phyloP scores from a whole-genome alignment of 805 yeast species.

The Zygosaccharomyces pseudorouxii region DNA sequence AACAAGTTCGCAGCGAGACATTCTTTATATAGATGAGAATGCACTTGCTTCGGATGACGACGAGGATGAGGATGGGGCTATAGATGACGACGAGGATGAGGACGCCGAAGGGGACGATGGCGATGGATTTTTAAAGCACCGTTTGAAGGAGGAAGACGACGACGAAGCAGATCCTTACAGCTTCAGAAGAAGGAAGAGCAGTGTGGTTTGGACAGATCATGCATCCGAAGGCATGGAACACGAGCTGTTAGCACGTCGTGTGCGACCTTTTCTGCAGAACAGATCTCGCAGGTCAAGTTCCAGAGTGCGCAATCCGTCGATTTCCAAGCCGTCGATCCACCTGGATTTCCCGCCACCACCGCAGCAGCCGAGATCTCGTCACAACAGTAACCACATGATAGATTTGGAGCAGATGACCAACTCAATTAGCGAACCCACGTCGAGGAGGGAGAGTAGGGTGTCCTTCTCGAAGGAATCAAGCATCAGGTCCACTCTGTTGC shows the following conservation, averaged over 20 bases:
- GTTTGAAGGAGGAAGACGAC: constrained; percentile 2
- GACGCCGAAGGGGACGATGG: constrained; percentile 33
- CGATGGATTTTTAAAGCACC: background rate
- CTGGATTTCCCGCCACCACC: constrained; percentile 12
- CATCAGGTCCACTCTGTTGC: constrained; percentile 28
- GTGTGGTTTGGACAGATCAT: constrained; percentile 27
- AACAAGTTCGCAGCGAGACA: constrained; percentile 19
- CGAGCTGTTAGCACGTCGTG: constrained; percentile 15
- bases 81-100: constrained; percentile 35
- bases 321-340: constrained; percentile 17
- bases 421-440: constrained; percentile 17
- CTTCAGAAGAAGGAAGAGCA: constrained; percentile 25
- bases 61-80: constrained; percentile 33
- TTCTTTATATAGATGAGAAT: constrained; percentile 39
- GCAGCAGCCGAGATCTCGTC: constrained; percentile 9
- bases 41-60: constrained; percentile 34
- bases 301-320: constrained; percentile 18
- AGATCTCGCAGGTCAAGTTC: constrained; percentile 20
- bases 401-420: constrained; percentile 16
- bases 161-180: constrained; percentile 12
- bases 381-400: constrained; percentile 12
- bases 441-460: constrained; percentile 36
- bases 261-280: constrained; percentile 17
- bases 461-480: constrained; percentile 36
- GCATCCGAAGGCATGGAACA: constrained; percentile 23